phyloP scores from a whole-genome alignment of 2,329 filamentous ascomycete species.

The Diaporthe sp. region DNA sequence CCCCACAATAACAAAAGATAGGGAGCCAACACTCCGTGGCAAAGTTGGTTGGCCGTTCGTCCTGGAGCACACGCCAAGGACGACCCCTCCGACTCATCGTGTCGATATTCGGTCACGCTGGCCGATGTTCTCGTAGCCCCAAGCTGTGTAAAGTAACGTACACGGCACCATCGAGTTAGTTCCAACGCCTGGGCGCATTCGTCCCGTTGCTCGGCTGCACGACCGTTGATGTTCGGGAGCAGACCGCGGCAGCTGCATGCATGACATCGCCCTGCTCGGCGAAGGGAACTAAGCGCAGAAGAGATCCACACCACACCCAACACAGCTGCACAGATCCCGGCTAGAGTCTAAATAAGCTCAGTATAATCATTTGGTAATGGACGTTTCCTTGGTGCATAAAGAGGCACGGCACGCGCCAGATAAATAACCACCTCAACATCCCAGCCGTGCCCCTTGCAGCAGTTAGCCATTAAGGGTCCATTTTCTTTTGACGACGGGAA shows the following conservation, averaged over 20 bases:
- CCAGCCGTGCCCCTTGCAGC: not conserved
- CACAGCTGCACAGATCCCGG: constrained; percentile 1
- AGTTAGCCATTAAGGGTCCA: not conserved
- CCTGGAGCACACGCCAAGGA: not conserved
- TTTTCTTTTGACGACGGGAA: not conserved
- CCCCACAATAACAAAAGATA: not conserved
- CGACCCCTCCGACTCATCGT: not conserved
- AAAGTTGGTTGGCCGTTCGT: not conserved
- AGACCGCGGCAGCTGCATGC: constrained; percentile 19
- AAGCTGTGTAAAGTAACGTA: not conserved
- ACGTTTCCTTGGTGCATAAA: not conserved
- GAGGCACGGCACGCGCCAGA: constrained; percentile 3
- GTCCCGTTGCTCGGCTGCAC: not conserved
- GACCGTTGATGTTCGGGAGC: constrained; percentile 4
- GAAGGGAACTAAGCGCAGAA: not conserved
- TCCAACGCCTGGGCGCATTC: not conserved
- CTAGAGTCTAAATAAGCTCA: constrained; percentile 34
- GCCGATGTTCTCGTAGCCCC: no score
- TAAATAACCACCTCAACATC: not conserved
- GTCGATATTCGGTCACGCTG: not conserved
- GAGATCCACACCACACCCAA: constrained; percentile 6
- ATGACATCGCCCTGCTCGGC: constrained; percentile 13
- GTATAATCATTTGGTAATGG: constrained; percentile 37
- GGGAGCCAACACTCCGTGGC: constrained; percentile 7
- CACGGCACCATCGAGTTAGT: not conserved